Base-by-base conservation (phyloP, 805 yeast genomes). In the Candida taoyuanica region DNA sequence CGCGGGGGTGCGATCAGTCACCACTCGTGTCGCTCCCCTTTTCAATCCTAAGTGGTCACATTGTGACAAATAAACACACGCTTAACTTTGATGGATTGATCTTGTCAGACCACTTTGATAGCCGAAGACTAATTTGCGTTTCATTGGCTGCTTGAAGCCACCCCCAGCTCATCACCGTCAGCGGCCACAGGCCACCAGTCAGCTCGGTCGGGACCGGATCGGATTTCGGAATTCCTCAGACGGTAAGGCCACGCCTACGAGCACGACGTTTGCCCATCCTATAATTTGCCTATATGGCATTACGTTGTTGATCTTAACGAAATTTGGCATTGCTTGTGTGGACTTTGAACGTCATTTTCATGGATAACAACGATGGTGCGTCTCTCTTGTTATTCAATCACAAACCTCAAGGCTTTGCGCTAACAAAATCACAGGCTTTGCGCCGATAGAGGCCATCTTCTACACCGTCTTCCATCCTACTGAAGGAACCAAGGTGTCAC, bases 391-490 rank as follows among this genome's bases (percentile, higher is more conserved):
- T n/a, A n/a, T n/a, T n/a, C n/a, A n/a, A n/a, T n/a, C n/a, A n/a
- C n/a, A n/a, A n/a, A n/a, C n/a, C n/a, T n/a, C 16, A 26, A 21
- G 24, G 11, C 11, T 21, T 21, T 8, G 24, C 24, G 24, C 24
- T 21, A 15, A n/a, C 29, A 16, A 25, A 15, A 16, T 11, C 18
- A 17, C 13, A 59, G 96, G 95, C 16, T 88, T 89, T 55, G 83
- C 81, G 6, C 95, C 95, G n/a, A 87, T 93, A 14, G 70, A 76
- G 40, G 93, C 96, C 2, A 68, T 88, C 31, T 89, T 93, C 59
- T 93, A 86, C 59, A 79, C 96, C 0, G 86, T 85, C 0, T 93
- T 93, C 62, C 97, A 93, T 53, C 97, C 97, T 0, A 85, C 93
- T 0, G 95, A 88, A 53, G 98, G 98, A 1, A 82, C 98, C 0